These are phyloP conservation scores for Penicillium glabrum DNA, from an alignment of 2,329 filamentous ascomycete species.

Conservation along the genomic window DNA sequence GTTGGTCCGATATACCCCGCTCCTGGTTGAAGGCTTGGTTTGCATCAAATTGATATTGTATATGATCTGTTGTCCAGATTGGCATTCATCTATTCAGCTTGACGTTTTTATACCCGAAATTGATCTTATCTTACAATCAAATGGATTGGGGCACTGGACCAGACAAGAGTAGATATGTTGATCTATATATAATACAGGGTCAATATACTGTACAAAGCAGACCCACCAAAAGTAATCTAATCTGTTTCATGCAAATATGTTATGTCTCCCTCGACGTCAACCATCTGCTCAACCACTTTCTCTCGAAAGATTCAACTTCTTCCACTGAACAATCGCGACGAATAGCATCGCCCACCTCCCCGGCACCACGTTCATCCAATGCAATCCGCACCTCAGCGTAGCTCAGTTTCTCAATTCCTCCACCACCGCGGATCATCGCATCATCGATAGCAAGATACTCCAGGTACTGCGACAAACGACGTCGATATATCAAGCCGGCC, in stretches of 20 bases:
- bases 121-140: neutral
- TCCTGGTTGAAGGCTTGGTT: neutral
- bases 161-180: neutral
- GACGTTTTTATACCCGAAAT: neutral
- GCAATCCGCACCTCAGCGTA: constrained; percentile 67
- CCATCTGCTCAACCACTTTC: constrained; percentile 40
- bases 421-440: constrained; percentile 61
- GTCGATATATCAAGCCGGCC: constrained; percentile 49
- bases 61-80: neutral
- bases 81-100: neutral
- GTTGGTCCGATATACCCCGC: neutral
- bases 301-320: constrained; percentile 31
- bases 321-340: constrained; percentile 10
- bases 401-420: constrained; percentile 60
- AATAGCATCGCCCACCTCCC: constrained; percentile 26
- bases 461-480: constrained; percentile 55
- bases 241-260: neutral
- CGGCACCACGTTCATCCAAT: constrained; percentile 65
- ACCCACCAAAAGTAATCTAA: neutral
- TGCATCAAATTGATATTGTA: neutral
- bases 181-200: neutral
- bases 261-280: constrained; percentile 19
- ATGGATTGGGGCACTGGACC: neutral
- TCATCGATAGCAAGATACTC: constrained; percentile 71
- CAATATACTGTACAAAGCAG: neutral